Conservation (phyloP, 2,329 filamentous ascomycete genomes). For the Neocucurbitaria cava region DNA sequence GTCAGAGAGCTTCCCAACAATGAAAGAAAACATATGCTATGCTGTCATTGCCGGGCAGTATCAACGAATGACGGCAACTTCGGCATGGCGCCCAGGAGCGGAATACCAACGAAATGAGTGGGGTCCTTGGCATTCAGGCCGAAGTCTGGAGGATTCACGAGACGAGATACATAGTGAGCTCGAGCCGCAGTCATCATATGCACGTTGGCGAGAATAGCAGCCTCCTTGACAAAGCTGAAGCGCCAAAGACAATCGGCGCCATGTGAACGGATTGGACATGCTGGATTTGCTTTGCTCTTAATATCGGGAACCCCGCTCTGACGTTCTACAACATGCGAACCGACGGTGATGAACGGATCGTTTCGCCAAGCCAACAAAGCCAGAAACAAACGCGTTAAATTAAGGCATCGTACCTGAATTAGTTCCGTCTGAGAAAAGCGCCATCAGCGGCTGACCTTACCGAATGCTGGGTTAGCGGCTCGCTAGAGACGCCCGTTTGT, state of each 20-base stretch:
- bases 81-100: conserved; percentile 10
- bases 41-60: conserved; percentile 1
- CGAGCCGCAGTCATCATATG: conserved; percentile 3
- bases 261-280: conserved; percentile 2
- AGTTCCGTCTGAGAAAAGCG: conserved; percentile 37
- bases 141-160: conserved; percentile 15
- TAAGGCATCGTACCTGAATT: conserved; percentile 40
- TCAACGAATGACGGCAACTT: conserved; percentile 6
- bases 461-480: conserved; percentile 19
- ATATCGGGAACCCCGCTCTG: conserved; percentile 14
- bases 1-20: neutral
- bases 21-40: conserved; percentile 1
- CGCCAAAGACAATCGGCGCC: conserved; percentile 9
- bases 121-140: conserved; percentile 22
- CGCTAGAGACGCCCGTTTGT: conserved; percentile 29
- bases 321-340: conserved; percentile 15
- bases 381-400: conserved; percentile 22
- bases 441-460: conserved; percentile 34
- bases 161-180: conserved; percentile 17
- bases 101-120: conserved; percentile 11
- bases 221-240: conserved; percentile 13
- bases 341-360: conserved; percentile 10
- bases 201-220: conserved; percentile 1
- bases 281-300: conserved; percentile 1
- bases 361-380: neutral